phyloP scores from a whole-genome alignment of 352 stramenopile genomes.

The Globisporangium apiculatum region DNA sequence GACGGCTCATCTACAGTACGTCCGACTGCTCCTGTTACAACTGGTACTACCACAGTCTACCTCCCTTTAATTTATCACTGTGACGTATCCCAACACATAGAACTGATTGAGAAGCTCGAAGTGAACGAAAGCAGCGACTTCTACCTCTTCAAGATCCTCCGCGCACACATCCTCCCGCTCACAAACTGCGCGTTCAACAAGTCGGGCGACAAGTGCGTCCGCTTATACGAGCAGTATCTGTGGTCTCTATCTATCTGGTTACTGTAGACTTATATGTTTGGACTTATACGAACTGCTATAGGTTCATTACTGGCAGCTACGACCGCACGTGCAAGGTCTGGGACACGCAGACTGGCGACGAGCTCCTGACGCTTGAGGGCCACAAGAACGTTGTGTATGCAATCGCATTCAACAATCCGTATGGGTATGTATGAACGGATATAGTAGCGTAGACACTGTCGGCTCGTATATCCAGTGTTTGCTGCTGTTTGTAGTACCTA shows the following conservation, averaged over 20 bases:
- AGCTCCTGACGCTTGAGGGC: slow-evolving; percentile 91
- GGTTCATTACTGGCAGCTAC: slow-evolving; percentile 95
- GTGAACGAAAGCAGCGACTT: slow-evolving; percentile 93
- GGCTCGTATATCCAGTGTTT: background rate
- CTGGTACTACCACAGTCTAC: background rate
- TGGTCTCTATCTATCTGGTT: too few species aligned
- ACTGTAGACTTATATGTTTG: too few species aligned
- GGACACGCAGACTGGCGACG: slow-evolving; percentile 92
- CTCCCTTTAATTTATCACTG: background rate
- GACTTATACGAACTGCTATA: slow-evolving; percentile 10
- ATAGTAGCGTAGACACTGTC: background rate
- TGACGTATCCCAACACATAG: slow-evolving; percentile 23
- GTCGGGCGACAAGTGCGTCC: slow-evolving; percentile 87
- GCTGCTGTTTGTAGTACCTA: background rate
- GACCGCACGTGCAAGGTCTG: slow-evolving; percentile 95
- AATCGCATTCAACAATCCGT: slow-evolving; percentile 97
- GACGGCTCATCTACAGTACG: slow-evolving; percentile 90
- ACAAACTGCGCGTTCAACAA: slow-evolving; percentile 98
- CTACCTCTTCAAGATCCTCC: slow-evolving; percentile 95
- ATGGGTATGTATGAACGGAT: slow-evolving; percentile 44
- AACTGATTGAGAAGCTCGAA: slow-evolving; percentile 94
- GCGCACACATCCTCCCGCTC: slow-evolving; percentile 92
- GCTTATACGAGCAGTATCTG: too few species aligned
- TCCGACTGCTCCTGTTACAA: background rate
- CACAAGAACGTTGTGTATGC: slow-evolving; percentile 96